Evolutionary conservation across 2,329 filamentous ascomycete species (phyloP).

Genomic region (Paraphoma chrysanthemicola): DNA sequence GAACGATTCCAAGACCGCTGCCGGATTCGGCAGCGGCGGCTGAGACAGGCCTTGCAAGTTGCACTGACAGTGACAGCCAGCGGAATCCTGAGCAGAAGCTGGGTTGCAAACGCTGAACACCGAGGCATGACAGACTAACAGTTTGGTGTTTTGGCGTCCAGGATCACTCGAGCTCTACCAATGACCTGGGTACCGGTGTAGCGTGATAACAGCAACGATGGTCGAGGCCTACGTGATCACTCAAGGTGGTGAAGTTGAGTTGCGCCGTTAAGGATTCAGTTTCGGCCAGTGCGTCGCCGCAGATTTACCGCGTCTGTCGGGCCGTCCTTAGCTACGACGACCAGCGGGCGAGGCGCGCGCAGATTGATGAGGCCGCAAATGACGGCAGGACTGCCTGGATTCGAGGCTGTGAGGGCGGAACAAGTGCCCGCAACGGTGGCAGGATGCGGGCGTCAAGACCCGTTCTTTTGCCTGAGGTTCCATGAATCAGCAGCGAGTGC

Average conservation of each 20-base stretch:
- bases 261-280: not conserved
- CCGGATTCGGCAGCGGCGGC: slow-evolving; percentile 1
- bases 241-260: not conserved
- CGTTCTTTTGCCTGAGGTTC: not conserved
- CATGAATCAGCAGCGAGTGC: slow-evolving; percentile 4
- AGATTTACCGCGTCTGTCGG: slow-evolving; percentile 7
- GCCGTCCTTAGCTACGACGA: not conserved
- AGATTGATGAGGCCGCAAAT: slow-evolving; percentile 22
- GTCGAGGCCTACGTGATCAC: no score
- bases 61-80: slow-evolving; percentile 9
- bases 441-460: not conserved
- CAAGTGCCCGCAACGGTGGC: not conserved
- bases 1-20: not conserved
- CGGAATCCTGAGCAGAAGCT: not conserved
- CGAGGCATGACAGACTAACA: not conserved
- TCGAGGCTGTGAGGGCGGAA: slow-evolving; percentile 11
- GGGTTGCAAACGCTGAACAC: not conserved
- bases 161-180: not conserved
- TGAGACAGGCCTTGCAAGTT: slow-evolving; percentile 6
- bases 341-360: slow-evolving; percentile 3
- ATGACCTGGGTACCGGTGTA: not conserved
- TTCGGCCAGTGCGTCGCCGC: not conserved
- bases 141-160: slow-evolving; percentile 2
- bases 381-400: slow-evolving; percentile 8
- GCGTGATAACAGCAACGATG: not conserved